Evolutionary conservation across 2,329 filamentous ascomycete species (phyloP).

Genomic region (Blastomyces gilchristii): DNA sequence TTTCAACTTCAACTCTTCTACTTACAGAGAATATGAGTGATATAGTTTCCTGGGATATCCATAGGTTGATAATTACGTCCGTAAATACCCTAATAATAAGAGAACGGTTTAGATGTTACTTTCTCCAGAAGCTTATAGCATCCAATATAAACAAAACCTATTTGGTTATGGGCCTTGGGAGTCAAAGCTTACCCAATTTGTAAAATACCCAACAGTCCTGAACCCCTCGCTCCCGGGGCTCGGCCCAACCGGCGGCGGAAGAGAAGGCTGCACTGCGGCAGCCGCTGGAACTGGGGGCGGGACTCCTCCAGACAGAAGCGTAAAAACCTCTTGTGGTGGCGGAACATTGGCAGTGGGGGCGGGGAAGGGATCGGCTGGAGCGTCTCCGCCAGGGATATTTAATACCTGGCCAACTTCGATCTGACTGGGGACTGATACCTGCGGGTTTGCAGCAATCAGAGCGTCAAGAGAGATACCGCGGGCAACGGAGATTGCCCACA

Average conservation of each 20-base stretch:
- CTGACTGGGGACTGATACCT: conserved; percentile 12
- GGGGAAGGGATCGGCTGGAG: not conserved
- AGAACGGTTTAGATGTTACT: not conserved
- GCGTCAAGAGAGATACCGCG: conserved; percentile 20
- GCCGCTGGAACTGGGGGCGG: not conserved
- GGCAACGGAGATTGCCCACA: conserved; percentile 27
- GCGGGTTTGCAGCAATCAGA: conserved; percentile 15
- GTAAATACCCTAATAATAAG: conserved; percentile 59
- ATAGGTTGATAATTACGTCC: conserved; percentile 75
- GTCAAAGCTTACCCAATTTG: not conserved
- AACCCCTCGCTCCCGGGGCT: not conserved
- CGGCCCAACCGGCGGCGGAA: not conserved
- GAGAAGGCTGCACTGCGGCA: not conserved
- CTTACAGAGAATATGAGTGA: conserved; percentile 70
- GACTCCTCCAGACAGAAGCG: not conserved
- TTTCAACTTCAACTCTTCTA: not conserved
- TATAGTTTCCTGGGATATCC: conserved; percentile 65
- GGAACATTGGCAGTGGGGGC: not conserved
- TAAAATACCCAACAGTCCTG: not conserved
- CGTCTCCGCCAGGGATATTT: conserved; percentile 9
- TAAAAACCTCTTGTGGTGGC: not conserved
- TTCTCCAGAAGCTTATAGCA: not conserved
- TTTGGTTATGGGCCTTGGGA: not conserved
- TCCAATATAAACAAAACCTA: not conserved
- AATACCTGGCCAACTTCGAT: conserved; percentile 14